Evolutionary conservation across 2,329 filamentous ascomycete species (phyloP).

Genomic region (Phyllosticta citrichinensis): DNA sequence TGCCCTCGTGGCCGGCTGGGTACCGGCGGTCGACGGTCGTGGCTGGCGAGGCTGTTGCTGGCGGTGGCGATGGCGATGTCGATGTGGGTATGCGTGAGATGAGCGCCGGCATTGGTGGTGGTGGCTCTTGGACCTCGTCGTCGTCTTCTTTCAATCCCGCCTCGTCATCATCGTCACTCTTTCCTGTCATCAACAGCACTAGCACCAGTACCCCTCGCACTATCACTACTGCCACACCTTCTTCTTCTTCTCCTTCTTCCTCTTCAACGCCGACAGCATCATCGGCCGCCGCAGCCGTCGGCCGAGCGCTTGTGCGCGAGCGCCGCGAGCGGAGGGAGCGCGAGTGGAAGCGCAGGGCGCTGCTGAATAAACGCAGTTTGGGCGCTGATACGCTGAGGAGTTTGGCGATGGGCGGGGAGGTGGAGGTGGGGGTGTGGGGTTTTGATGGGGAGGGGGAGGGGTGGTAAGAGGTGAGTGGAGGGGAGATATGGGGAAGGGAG

Average conservation of each 20-base stretch:
- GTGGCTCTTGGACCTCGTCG: no score
- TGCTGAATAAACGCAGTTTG: slow-evolving; percentile 31
- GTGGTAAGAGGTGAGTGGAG: no score
- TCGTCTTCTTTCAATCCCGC: no score
- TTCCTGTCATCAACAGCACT: no score
- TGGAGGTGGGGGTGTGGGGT: no score
- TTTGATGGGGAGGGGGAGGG: no score
- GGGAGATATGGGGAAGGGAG: no score
- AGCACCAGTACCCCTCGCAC: no score
- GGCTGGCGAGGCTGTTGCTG: not conserved
- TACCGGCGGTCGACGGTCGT: not conserved
- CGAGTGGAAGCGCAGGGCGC: slow-evolving; percentile 22
- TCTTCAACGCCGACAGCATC: not conserved
- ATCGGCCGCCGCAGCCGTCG: not conserved
- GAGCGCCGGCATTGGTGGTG: not conserved
- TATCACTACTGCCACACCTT: no score
- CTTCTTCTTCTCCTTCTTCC: no score
- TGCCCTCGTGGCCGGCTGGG: slow-evolving; percentile 7
- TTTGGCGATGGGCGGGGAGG: slow-evolving; percentile 15
- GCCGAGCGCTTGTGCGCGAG: not conserved
- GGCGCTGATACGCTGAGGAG: slow-evolving; percentile 31
- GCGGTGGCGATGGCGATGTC: not conserved
- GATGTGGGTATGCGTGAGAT: not conserved
- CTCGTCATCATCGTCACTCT: no score
- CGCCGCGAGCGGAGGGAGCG: slow-evolving; percentile 10